Evolutionary conservation across 169 alveolate species (phyloP), one percentile per base, ranked within the genome.

Genomic region (Eimeria nieschulzi): DNA sequence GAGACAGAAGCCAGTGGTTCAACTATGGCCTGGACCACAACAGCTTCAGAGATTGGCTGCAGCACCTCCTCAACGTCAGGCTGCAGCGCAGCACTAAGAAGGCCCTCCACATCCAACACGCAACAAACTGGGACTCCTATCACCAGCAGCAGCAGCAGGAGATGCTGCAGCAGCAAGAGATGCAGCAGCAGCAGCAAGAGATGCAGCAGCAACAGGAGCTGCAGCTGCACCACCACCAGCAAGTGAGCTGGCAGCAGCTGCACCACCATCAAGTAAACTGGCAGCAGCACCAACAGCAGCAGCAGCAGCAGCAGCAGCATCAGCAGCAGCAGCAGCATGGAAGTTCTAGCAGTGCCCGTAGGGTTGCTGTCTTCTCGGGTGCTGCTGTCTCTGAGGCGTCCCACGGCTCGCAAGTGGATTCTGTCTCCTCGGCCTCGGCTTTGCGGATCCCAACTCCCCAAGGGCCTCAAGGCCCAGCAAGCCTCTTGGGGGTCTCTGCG

Each of bases 11-110:
- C 25, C 79, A 63, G 66, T 83, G 90, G 90, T 83, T 83, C 56
- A 83, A 83, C 66, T 83, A 83, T 64, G 90, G 90, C 68, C 46
- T 83, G 25, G 90, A 83, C 68, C 79, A 83, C n/a, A 15, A 33
- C 9, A 21, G 79, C 26, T 83, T 83, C n/a, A 55, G 23, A 19
- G 82, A 72, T 19, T 72, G 59, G 54, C 82, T 72, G 59, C 82
- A 72, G 82, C 82, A 72, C 23, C 82, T 25, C 59, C 82, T 72
- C 19, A 39, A 72, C 56, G n/a, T 72, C 21, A 17, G 82, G 23
- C 59, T 72, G 82, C 82, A 72, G 82, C 82, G 82, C 82, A 72
- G 82, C 82, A 39, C 33, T 55, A 25, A 39, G 82, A 10, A 19
- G 82, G 59, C 82, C 21, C 82, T 72, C 8, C 82, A 26, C 21